Evolutionary conservation across 73 alveolate species (phyloP).

Genomic region (Paramecium octaurelia): DNA sequence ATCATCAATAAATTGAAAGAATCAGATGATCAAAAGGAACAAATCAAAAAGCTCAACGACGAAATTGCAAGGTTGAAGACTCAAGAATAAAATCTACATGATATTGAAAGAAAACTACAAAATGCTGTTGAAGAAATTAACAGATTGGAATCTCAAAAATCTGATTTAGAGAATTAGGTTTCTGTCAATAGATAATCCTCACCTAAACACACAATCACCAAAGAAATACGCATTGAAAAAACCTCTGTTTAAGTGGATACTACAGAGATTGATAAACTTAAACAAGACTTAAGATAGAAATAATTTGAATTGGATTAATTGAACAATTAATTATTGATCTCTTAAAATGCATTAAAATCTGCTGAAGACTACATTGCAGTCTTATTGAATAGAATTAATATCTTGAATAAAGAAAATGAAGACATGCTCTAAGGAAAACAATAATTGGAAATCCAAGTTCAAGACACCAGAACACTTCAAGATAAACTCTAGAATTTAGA

Average conservation of each 20-base stretch:
- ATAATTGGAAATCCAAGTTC: background rate
- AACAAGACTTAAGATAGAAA: background rate
- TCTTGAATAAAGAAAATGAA: slow-evolving; percentile 8
- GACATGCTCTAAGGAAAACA: background rate
- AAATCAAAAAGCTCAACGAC: background rate
- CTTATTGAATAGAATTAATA: slow-evolving; percentile 1
- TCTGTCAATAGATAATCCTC: background rate
- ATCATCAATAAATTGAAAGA: background rate
- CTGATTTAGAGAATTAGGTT: background rate
- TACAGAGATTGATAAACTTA: slow-evolving; percentile 2
- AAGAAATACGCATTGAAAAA: background rate
- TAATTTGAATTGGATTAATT: slow-evolving; percentile 1
- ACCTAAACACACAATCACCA: background rate
- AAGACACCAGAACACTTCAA: slow-evolving; percentile 31
- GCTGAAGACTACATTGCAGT: background rate
- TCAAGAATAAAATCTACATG: background rate
- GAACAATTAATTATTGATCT: background rate
- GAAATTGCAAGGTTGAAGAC: background rate
- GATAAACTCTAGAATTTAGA: slow-evolving; percentile 25
- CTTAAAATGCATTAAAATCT: slow-evolving; percentile 6
- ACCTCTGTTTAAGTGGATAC: background rate
- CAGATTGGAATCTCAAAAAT: background rate
- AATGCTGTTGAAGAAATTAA: slow-evolving; percentile 4
- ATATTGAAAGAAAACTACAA: slow-evolving; percentile 3
- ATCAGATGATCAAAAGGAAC: background rate